Percentiles rank a stretch among this genome's conserved stretches.
These are phyloP conservation scores for Eremothecium coryli DNA, from an alignment of 1,139 yeast genomes.

Conservation along the genomic window DNA sequence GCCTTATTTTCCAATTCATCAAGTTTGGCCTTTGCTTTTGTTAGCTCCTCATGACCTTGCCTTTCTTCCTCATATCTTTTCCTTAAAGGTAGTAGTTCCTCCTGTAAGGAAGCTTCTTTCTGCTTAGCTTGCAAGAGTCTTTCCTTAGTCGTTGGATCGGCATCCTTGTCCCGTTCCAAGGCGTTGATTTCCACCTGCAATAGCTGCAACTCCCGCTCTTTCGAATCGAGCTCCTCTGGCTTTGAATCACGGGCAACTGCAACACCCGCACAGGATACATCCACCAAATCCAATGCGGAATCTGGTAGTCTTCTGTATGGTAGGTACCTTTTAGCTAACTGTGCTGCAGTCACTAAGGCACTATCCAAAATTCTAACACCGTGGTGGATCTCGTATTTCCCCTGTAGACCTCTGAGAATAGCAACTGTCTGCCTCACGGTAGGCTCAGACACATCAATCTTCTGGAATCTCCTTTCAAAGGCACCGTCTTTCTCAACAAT, in stretches of 20 bases:
- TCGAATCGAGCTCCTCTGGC: constrained; percentile 90
- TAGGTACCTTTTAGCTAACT: constrained; percentile 84
- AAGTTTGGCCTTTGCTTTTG: constrained; percentile 76
- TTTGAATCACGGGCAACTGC: constrained; percentile 97
- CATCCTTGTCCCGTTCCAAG: constrained; percentile 87
- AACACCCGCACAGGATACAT: constrained; percentile 94
- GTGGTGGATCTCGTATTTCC: constrained; percentile 93
- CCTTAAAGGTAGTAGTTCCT: constrained; percentile 73
- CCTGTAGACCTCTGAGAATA: constrained; percentile 91
- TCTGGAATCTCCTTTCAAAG: constrained; percentile 96
- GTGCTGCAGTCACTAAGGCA: constrained; percentile 92
- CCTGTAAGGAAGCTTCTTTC: constrained; percentile 75
- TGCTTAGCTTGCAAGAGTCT: constrained; percentile 71
- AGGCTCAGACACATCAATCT: constrained; percentile 91
- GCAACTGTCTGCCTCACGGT: constrained; percentile 90
- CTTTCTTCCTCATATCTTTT: constrained; percentile 83
- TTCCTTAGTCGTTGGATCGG: constrained; percentile 80
- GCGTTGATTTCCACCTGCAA: constrained; percentile 95
- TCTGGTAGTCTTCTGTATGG: constrained; percentile 96
- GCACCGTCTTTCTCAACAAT: constrained; percentile 96
- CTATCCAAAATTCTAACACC: constrained; percentile 95
- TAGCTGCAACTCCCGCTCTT: constrained; percentile 86
- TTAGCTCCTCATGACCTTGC: constrained; percentile 83
- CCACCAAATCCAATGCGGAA: constrained; percentile 93
- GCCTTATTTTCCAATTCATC: constrained; percentile 93